Conservation (phyloP, 148 eudicot genomes). For the Diospyros lotus region DNA sequence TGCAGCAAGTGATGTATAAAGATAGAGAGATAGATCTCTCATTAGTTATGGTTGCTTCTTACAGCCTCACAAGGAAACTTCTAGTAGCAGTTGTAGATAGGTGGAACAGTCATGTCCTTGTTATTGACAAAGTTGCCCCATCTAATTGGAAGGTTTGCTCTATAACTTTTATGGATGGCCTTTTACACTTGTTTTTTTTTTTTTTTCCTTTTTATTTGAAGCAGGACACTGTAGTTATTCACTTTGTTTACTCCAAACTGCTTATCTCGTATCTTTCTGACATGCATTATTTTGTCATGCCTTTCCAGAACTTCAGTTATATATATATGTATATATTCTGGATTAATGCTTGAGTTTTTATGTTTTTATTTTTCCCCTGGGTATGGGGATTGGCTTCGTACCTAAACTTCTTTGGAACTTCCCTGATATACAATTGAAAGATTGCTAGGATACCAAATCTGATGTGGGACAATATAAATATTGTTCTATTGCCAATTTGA, state of each 20-base stretch:
- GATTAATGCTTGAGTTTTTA: background rate
- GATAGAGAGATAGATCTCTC: background rate
- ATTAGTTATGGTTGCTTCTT: conserved; percentile 7
- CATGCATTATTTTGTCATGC: background rate
- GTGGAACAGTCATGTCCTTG: conserved; percentile 70
- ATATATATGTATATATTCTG: background rate
- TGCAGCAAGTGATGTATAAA: background rate
- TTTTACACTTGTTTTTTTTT: too few species aligned
- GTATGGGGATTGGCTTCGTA: background rate
- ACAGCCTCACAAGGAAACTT: conserved; percentile 74
- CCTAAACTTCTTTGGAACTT: background rate
- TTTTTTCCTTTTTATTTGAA: too few species aligned
- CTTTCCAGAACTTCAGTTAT: background rate
- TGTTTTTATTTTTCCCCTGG: background rate
- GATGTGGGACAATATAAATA: too few species aligned
- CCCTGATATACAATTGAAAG: background rate
- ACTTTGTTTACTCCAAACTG: background rate
- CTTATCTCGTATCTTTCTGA: background rate
- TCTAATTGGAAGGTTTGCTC: conserved; percentile 62
- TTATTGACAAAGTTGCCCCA: conserved; percentile 70
- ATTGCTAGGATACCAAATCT: too few species aligned
- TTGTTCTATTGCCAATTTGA: too few species aligned
- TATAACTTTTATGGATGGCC: background rate
- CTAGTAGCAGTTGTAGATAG: conserved; percentile 60
- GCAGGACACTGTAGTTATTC: background rate